phyloP scores from a whole-genome alignment of 1,284 basidiomycete species.

The Vanrija humicola region DNA sequence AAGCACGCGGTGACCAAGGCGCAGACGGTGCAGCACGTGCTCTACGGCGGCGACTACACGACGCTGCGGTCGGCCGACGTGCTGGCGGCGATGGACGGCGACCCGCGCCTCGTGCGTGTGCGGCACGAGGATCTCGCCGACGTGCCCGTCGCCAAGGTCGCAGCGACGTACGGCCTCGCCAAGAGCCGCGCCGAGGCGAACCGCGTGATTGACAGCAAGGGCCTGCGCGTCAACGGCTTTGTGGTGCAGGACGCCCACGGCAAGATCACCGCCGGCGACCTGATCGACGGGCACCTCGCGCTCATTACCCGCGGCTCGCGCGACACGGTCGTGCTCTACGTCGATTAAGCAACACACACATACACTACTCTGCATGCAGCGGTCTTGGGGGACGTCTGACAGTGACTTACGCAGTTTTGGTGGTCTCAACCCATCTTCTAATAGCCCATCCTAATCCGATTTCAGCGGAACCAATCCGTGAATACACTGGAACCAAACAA shows the following conservation, averaged over 20 bases:
- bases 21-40: constrained; percentile 61
- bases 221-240: constrained; percentile 57
- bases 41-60: constrained; percentile 57
- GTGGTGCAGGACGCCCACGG: constrained; percentile 44
- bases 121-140: constrained; percentile 52
- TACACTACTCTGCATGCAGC: neutral
- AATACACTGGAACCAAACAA: no score
- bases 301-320: constrained; percentile 73
- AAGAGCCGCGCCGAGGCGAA: constrained; percentile 53
- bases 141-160: constrained; percentile 58
- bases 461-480: no score
- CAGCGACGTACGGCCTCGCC: constrained; percentile 54
- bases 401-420: no score
- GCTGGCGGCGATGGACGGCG: constrained; percentile 57
- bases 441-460: no score
- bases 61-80: constrained; percentile 51
- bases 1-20: constrained; percentile 51
- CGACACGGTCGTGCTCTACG: constrained; percentile 62
- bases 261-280: constrained; percentile 51
- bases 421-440: no score
- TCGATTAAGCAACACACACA: constrained; percentile 20
- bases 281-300: constrained; percentile 63
- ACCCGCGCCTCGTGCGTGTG: constrained; percentile 58
- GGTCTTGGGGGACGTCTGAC: no score
- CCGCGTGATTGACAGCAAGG: constrained; percentile 54